These are phyloP conservation scores for Pichia sp. DNA, from an alignment of 1,139 yeast species.

Conservation along the genomic window DNA sequence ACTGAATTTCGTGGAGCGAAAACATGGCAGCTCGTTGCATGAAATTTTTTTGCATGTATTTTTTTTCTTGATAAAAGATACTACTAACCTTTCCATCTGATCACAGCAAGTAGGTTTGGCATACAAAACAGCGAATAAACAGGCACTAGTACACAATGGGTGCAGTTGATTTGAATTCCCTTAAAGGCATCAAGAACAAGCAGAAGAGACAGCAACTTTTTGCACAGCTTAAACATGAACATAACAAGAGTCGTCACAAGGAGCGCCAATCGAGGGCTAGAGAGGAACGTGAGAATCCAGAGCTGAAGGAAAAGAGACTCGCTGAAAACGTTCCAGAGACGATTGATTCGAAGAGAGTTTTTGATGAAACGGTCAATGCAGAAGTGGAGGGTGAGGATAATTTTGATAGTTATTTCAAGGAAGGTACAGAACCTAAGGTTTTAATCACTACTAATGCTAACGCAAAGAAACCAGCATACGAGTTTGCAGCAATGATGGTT, in stretches of 20 bases:
- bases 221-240: constrained; percentile 66
- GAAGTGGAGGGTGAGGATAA: constrained; percentile 83
- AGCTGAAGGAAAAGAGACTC: constrained; percentile 70
- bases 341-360: constrained; percentile 81
- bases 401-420: constrained; percentile 55
- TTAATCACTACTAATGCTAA: constrained; percentile 80
- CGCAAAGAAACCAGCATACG: constrained; percentile 83
- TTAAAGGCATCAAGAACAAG: constrained; percentile 54
- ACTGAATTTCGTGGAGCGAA: too few relatives aligned
- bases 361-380: constrained; percentile 74
- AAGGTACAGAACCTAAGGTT: constrained; percentile 63
- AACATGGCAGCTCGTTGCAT: too few relatives aligned
- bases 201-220: constrained; percentile 73
- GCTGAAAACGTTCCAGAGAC: constrained; percentile 80
- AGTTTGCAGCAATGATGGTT: constrained; percentile 79
- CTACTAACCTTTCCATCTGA: too few relatives aligned
- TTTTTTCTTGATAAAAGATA: too few relatives aligned
- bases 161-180: constrained; percentile 22
- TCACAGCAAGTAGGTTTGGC: too few relatives aligned
- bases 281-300: constrained; percentile 79
- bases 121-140: too few relatives aligned
- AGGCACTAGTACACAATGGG: too few relatives aligned
- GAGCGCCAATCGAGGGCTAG: constrained; percentile 71
- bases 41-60: too few relatives aligned
- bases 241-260: constrained; percentile 71